Conservation (phyloP, 2,329 filamentous ascomycete species). For the Cryphonectria carpinicola region DNA sequence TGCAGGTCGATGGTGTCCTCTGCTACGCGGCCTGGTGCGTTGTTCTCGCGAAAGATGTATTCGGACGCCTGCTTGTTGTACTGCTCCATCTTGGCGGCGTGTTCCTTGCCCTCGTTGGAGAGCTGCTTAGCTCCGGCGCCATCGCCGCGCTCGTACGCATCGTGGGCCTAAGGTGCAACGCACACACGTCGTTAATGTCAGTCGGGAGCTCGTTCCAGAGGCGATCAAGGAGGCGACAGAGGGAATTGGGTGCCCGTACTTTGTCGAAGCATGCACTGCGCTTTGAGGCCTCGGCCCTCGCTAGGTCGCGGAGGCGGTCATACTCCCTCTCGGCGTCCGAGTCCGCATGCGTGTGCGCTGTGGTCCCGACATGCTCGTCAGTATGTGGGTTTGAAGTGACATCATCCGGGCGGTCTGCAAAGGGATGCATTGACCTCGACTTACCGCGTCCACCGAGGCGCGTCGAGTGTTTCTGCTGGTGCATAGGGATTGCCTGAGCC, state of each 20-base stretch:
- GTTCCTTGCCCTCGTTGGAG: slow-evolving; percentile 81
- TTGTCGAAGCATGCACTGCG: slow-evolving; percentile 76
- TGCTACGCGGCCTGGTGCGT: slow-evolving; percentile 73
- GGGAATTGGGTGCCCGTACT: slow-evolving; percentile 47
- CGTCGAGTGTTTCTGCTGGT: slow-evolving; percentile 30
- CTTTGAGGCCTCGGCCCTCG: slow-evolving; percentile 78
- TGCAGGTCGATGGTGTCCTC: slow-evolving; percentile 91
- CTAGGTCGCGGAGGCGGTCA: slow-evolving; percentile 83
- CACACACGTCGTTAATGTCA: slow-evolving; percentile 1
- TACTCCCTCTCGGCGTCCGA: slow-evolving; percentile 81
- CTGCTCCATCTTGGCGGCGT: slow-evolving; percentile 81
- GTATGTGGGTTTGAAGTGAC: slow-evolving; percentile 27
- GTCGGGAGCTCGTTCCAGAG: slow-evolving; percentile 2
- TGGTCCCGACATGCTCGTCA: slow-evolving; percentile 3
- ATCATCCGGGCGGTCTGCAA: slow-evolving; percentile 21
- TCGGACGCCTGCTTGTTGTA: slow-evolving; percentile 92
- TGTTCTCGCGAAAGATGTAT: slow-evolving; percentile 95
- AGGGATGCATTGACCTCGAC: slow-evolving; percentile 35
- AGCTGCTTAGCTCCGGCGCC: slow-evolving; percentile 82
- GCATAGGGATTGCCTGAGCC: slow-evolving; percentile 45
- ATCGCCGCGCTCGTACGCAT: slow-evolving; percentile 84
- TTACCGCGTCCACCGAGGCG: slow-evolving; percentile 51
- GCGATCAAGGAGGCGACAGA: not conserved
- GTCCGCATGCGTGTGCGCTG: slow-evolving; percentile 45
- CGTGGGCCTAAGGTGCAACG: slow-evolving; percentile 58